A percentile compares a stretch with the other conserved stretches of the same genome.
Evolutionary conservation across 768 basidiomycete genomes (phyloP).

Genomic region (Amanita brunnescens): DNA sequence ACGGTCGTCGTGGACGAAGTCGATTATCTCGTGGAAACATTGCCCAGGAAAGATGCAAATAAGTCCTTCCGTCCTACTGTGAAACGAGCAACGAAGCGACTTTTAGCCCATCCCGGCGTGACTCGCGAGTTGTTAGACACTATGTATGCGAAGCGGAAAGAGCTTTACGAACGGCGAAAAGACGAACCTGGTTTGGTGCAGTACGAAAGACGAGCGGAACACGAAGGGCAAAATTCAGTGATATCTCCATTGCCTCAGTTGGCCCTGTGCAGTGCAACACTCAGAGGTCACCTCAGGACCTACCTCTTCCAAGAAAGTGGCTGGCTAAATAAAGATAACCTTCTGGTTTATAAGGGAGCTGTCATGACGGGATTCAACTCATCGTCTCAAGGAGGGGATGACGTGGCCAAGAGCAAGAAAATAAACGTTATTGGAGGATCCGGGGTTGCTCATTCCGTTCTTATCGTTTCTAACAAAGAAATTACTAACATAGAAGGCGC

Average conservation of each 20-base stretch:
- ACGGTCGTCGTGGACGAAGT: constrained; percentile 69
- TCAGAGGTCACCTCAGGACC: constrained; percentile 44
- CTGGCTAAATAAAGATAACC: constrained; percentile 42
- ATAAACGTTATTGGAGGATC: constrained; percentile 14
- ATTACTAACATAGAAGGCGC: constrained; percentile 51
- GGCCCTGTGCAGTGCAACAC: constrained; percentile 63
- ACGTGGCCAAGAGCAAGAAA: constrained; percentile 1
- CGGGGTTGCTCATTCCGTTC: constrained; percentile 40
- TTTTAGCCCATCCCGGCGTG: constrained; percentile 46
- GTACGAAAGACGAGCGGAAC: constrained; percentile 1
- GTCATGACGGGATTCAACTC: constrained; percentile 3
- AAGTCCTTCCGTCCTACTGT: constrained; percentile 27
- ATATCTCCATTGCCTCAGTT: constrained; percentile 39
- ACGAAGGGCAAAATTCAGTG: background rate
- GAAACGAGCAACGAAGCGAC: constrained; percentile 31
- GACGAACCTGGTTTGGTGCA: constrained; percentile 8
- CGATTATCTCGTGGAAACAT: constrained; percentile 58
- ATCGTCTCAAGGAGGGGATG: background rate
- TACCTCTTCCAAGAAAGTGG: constrained; percentile 48
- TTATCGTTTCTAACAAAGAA: constrained; percentile 50
- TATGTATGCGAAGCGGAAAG: constrained; percentile 35
- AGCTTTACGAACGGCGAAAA: constrained; percentile 16
- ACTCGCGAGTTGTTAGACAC: constrained; percentile 52
- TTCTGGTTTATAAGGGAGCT: constrained; percentile 30
- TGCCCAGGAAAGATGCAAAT: constrained; percentile 32